Percentiles rank a stretch among this genome's conserved stretches.
Conservation (phyloP, 768 basidiomycete genomes). For the Xerocomus potaroensis region DNA sequence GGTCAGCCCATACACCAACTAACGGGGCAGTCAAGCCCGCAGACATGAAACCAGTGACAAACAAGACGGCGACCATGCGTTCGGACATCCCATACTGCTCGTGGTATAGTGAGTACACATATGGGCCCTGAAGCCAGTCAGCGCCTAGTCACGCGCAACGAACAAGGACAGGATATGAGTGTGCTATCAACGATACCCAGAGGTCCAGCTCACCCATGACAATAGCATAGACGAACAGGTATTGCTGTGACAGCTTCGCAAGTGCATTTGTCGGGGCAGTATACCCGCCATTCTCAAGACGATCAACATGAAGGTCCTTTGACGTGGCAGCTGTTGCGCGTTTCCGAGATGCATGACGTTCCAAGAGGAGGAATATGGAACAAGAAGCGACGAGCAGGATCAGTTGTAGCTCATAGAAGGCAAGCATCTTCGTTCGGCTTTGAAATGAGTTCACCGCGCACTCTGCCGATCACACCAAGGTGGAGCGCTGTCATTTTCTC, state of each 20-base stretch:
- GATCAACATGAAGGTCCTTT: constrained; percentile 26
- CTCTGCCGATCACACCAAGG: neutral
- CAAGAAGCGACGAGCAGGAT: constrained; percentile 34
- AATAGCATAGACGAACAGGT: constrained; percentile 63
- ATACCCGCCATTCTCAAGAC: constrained; percentile 30
- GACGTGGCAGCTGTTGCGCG: constrained; percentile 10
- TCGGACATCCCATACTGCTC: constrained; percentile 66
- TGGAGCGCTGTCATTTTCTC: neutral
- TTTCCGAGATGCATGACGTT: constrained; percentile 28
- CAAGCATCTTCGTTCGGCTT: constrained; percentile 21
- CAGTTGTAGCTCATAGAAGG: constrained; percentile 42
- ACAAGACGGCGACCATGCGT: constrained; percentile 61
- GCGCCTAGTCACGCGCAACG: constrained; percentile 41
- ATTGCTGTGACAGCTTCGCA: constrained; percentile 41
- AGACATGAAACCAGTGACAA: constrained; percentile 73
- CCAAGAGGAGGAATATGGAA: constrained; percentile 32
- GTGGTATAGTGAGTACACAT: constrained; percentile 69
- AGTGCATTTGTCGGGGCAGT: constrained; percentile 22
- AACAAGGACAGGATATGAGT: neutral
- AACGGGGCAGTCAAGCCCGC: constrained; percentile 67
- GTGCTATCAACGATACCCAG: neutral
- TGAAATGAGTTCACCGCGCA: neutral
- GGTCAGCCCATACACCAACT: constrained; percentile 75
- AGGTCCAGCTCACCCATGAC: constrained; percentile 58
- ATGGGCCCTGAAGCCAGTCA: constrained; percentile 80